Evolutionary conservation across 2,329 filamentous ascomycete genomes (phyloP).

Genomic region (Coleophoma cylindrospora): DNA sequence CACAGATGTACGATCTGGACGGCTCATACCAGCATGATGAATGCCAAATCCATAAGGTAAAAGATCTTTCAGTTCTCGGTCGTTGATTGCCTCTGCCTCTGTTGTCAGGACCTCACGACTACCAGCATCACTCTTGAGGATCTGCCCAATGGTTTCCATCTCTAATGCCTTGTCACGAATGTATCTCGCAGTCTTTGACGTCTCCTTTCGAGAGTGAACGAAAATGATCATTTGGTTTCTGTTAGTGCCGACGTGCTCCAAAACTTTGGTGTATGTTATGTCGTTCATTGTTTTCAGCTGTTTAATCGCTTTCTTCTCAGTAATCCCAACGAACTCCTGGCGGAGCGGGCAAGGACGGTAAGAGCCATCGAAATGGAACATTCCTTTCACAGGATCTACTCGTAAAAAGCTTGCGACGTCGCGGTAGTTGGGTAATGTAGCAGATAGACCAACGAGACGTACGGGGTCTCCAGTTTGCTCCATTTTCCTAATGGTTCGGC

Average conservation of each 20-base stretch:
- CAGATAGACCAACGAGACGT: conserved; percentile 85
- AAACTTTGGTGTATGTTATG: conserved; percentile 93
- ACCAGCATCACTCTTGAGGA: conserved; percentile 86
- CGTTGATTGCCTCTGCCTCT: conserved; percentile 76
- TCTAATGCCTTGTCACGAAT: conserved; percentile 97
- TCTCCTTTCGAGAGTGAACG: conserved; percentile 97
- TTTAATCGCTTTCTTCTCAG: conserved; percentile 97
- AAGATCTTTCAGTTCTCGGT: conserved; percentile 87
- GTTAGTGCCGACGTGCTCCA: conserved; percentile 90
- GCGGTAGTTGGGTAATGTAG: conserved; percentile 91
- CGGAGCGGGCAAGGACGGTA: conserved; percentile 90
- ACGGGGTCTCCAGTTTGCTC: conserved; percentile 94
- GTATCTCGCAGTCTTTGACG: conserved; percentile 93
- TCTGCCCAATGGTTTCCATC: conserved; percentile 93
- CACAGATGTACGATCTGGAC: conserved; percentile 90
- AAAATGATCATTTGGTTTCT: conserved; percentile 99
- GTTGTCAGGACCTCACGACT: conserved; percentile 84
- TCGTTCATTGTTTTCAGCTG: conserved; percentile 99
- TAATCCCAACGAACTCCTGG: conserved; percentile 96
- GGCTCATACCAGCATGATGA: conserved; percentile 95
- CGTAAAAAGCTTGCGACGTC: conserved; percentile 95
- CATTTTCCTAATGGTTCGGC: conserved; percentile 84
- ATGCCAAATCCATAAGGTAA: conserved; percentile 97
- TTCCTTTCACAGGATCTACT: conserved; percentile 75
- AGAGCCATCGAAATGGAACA: conserved; percentile 95